These are phyloP conservation scores for Phytophthora melonis DNA, from an alignment of 352 stramenopile genomes.

Conservation along the genomic window DNA sequence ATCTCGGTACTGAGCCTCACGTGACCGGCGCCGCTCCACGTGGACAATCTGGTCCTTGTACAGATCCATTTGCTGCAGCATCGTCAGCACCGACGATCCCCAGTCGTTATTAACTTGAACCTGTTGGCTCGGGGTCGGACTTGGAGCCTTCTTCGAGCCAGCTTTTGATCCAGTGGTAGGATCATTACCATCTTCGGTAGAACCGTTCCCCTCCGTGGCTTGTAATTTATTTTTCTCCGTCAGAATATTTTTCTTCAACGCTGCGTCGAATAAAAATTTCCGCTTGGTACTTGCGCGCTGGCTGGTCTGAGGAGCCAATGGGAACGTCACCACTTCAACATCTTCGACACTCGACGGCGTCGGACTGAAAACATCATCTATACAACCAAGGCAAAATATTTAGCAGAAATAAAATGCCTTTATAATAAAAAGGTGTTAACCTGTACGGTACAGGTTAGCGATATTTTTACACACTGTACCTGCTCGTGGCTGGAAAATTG, in stretches of 20 bases:
- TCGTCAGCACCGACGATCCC: conserved; percentile 51
- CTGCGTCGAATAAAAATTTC: conserved; percentile 61
- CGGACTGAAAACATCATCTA: conserved; percentile 58
- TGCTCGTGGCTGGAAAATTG: conserved; percentile 2
- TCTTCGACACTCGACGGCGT: conserved; percentile 35
- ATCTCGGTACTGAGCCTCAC: conserved; percentile 52
- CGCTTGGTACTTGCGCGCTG: conserved; percentile 66
- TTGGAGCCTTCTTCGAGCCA: conserved; percentile 10
- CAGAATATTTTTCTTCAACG: conserved; percentile 36
- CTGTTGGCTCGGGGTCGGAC: conserved; percentile 2
- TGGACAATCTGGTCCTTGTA: conserved; percentile 87
- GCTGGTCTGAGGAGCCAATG: conserved; percentile 61
- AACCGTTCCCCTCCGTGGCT: neutral
- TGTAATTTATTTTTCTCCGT: conserved; percentile 2
- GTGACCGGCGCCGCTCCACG: conserved; percentile 63
- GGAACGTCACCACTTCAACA: conserved; percentile 72
- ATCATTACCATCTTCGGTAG: neutral
- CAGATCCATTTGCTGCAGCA: conserved; percentile 61
- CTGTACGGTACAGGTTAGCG: too few relatives aligned
- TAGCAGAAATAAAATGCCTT: neutral
- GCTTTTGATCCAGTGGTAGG: neutral
- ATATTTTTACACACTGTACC: neutral
- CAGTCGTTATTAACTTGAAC: conserved; percentile 19
- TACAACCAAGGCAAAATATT: neutral
- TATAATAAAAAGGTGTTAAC: neutral